Percentiles rank a stretch among this genome's conserved stretches.
Evolutionary conservation across 768 basidiomycete species (phyloP).

Genomic region (Rhodotorula kratochvilovae): DNA sequence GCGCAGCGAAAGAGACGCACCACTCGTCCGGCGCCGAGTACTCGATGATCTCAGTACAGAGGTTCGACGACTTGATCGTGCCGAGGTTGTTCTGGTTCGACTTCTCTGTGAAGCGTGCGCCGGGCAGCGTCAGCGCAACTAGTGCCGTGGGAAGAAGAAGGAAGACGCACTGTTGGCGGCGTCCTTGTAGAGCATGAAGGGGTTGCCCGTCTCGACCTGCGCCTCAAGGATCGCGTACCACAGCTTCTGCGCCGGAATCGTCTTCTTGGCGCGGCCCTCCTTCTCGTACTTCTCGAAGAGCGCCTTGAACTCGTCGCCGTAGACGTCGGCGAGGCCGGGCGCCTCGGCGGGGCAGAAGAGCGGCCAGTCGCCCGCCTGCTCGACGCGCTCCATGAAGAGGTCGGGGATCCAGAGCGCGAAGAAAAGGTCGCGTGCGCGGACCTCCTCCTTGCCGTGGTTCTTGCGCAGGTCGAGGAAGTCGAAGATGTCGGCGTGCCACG

Average conservation of each 20-base stretch:
- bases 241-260: conserved; percentile 88
- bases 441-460: conserved; percentile 98
- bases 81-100: conserved; percentile 98
- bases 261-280: conserved; percentile 78
- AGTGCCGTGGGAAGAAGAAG: not conserved
- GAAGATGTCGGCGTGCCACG: conserved; percentile 96
- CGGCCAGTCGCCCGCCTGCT: conserved; percentile 82
- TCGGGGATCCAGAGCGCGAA: conserved; percentile 98
- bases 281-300: conserved; percentile 81
- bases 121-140: not conserved
- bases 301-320: conserved; percentile 81
- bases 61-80: conserved; percentile 97
- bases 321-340: conserved; percentile 78
- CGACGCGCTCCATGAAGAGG: conserved; percentile 98
- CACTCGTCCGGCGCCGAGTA: conserved; percentile 85
- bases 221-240: conserved; percentile 97
- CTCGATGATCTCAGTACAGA: conserved; percentile 98
- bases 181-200: conserved; percentile 99
- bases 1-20: not conserved
- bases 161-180: conserved; percentile 67
- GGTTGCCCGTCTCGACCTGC: conserved; percentile 97
- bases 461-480: conserved; percentile 96
- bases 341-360: conserved; percentile 98
- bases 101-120: conserved; percentile 60
- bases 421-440: conserved; percentile 91